Base-by-base conservation (phyloP, 163 green algal genomes). In the Scenedesmus sp. region DNA sequence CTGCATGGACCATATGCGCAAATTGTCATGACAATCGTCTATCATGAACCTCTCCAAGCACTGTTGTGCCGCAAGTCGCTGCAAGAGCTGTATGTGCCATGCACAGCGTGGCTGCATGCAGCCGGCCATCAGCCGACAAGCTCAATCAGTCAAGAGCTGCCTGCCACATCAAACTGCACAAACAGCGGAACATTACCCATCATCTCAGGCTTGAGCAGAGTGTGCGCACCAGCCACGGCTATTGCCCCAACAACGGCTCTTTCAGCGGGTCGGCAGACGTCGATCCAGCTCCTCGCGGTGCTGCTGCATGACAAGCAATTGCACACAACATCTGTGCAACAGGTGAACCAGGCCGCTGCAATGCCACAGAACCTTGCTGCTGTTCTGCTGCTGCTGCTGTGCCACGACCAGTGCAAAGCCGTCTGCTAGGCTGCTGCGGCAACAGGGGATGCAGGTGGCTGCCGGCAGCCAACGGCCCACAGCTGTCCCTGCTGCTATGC, bases 231-330 rank as follows among this genome's bases (percentile, higher is more conserved):
- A 35, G 18, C 24, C 33, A 79, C 37, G 30, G 56, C 53, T 88
- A n/a, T 7, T 59, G 35, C 30, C 30, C 35, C 37, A 88, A 30
- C 18, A 89, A 26, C 43, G 84, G 61, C 40, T 89, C 84, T 20
- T 35, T 35, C 26, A 89, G 51, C 4, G 84, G 84, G 61, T 89
- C 84, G 16, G 15, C 40, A n/a, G 46, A 13, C 10, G 53, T 15
- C 10, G 53, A 35, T 40, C 5, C 43, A 68, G 40, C 24, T 56
- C 20, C 51, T 79, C 51, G 43, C 42, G 35, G 26, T 13, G 42
- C 84, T 44, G 84, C 84, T 46, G 61, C 61, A 80, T 88, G 83
- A 37, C 83, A 88, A 13, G 35, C 51, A 9, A 88, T 16, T 18
- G 65, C 65, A n/a, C 5, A 20, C 56, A 88, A 18, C 83, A 43